Evolutionary conservation across 441 rosid species (phyloP), one percentile per base, ranked within the genome.

Genomic region (Erodium texanum): DNA sequence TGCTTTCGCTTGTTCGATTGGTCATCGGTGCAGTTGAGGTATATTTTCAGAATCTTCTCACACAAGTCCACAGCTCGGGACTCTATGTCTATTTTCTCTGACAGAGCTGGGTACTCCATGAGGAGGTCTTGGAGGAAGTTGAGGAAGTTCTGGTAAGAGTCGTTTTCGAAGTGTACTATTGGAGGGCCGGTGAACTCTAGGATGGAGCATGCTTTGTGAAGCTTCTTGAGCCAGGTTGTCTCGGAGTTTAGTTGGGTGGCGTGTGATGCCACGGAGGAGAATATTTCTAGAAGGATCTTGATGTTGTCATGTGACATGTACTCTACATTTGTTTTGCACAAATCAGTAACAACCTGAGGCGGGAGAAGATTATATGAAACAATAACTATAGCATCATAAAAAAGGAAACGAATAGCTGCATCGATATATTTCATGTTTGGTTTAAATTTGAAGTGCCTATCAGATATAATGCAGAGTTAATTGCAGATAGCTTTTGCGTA

Each of bases 171-270:
- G 79, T 86, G 94, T 68, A 94, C 90, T 67, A 88, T 45, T 2
- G 97, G 96, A 68, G 96, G 98, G 64, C 86, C 92, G 2, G 94
- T 79, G 62, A 94, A 80, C 74, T 89, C 97, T 63, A 88, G 73
- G 45, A 86, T 79, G 9, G 85, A 82, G 82, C 97, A 89, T 9
- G 84, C 94, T 79, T 75, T 87, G 81, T 81, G 87, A 71, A 89
- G 74, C 80, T 87, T 94, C 87, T 77, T 94, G 76, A 63, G 90
- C 69, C 87, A 80, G 58, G 62, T 50, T 24, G 68, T 71, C 74
- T 84, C 85, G 18, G 86, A 74, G 81, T 83, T 88, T 69, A 94
- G 80, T 66, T 84, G 82, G 76, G 77, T 83, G 32, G 99, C 89
- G 73, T 92, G 91, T n/a, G 84, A 86, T 24, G 97, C 75, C 56